A percentile compares a stretch with the other conserved stretches of the same genome.
Conservation (phyloP, 371 early-diverging fungal species). For the Amoeboaphelidium protococcarum region DNA sequence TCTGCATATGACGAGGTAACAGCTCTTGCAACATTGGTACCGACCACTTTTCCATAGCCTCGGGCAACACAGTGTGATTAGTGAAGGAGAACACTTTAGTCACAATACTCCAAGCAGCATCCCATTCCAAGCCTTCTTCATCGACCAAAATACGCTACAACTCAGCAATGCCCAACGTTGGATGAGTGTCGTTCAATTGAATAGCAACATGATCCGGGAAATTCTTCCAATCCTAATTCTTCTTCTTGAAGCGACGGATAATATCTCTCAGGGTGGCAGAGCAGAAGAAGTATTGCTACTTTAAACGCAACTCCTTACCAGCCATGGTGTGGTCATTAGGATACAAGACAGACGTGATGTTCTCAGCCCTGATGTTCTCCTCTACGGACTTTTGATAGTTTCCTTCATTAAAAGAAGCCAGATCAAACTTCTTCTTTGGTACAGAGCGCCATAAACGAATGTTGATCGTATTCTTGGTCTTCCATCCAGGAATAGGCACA, state of each 20-base stretch:
- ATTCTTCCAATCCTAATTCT: conserved; percentile 41
- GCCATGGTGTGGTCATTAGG: conserved; percentile 56
- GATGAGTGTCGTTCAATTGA: conserved; percentile 45
- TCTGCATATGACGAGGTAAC: conserved; percentile 69
- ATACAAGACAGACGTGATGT: conserved; percentile 64
- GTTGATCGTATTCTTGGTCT: conserved; percentile 61
- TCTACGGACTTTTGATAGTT: conserved; percentile 59
- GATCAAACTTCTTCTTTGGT: conserved; percentile 36
- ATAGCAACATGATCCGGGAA: conserved; percentile 71
- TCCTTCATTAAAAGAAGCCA: conserved; percentile 63
- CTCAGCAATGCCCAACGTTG: conserved; percentile 32
- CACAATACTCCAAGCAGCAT: conserved; percentile 43
- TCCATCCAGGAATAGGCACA: conserved; percentile 25
- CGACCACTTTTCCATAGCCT: conserved; percentile 80
- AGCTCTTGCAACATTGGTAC: conserved; percentile 61
- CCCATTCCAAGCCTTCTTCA: conserved; percentile 60
- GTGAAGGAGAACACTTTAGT: conserved; percentile 68
- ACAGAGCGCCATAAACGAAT: conserved; percentile 75
- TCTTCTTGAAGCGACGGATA: conserved; percentile 64
- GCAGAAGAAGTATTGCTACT: conserved; percentile 83
- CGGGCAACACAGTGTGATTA: conserved; percentile 83
- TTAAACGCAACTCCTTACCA: conserved; percentile 70
- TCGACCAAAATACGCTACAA: conserved; percentile 62
- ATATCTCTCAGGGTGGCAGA: conserved; percentile 41
- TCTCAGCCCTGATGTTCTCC: conserved; percentile 59